Conservation (phyloP, 2,329 filamentous ascomycete species). For the Aspergillus novoparasiticus region DNA sequence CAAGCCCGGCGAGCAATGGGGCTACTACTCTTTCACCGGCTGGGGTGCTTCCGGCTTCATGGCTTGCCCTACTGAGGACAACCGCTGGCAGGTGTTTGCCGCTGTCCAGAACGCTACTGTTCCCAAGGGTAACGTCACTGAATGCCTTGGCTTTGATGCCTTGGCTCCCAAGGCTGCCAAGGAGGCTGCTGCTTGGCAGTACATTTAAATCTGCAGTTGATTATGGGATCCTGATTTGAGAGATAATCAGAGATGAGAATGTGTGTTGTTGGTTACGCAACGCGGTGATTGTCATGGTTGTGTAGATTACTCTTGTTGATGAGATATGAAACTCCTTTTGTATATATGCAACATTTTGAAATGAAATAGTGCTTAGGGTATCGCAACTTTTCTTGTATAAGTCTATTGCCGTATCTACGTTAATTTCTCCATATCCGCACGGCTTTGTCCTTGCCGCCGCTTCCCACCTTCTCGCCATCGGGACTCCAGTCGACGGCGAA, state of each 20-base stretch:
- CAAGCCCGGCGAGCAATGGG: constrained; percentile 28
- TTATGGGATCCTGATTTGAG: neutral
- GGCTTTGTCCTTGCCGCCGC: constrained; percentile 88
- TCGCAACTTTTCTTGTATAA: constrained; percentile 14
- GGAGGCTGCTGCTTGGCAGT: constrained; percentile 44
- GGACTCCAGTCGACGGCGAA: constrained; percentile 95
- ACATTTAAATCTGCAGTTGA: constrained; percentile 30
- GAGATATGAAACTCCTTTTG: constrained; percentile 1
- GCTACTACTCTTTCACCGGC: constrained; percentile 35
- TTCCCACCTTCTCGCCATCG: constrained; percentile 84
- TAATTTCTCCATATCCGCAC: constrained; percentile 67
- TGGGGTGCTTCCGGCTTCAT: constrained; percentile 46
- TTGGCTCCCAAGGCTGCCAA: constrained; percentile 32
- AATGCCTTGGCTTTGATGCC: constrained; percentile 46
- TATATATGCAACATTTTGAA: neutral
- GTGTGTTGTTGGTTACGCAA: neutral
- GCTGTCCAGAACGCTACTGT: constrained; percentile 44
- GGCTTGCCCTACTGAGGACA: constrained; percentile 43
- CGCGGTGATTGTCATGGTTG: neutral
- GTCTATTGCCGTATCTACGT: constrained; percentile 15
- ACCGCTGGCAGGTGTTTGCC: constrained; percentile 47
- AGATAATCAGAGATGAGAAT: neutral
- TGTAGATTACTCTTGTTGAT: neutral
- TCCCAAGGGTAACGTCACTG: constrained; percentile 38
- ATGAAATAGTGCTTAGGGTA: constrained; percentile 19